Evolutionary conservation across 2,329 filamentous ascomycete species (phyloP).

Genomic region (Bertia moriformis): DNA sequence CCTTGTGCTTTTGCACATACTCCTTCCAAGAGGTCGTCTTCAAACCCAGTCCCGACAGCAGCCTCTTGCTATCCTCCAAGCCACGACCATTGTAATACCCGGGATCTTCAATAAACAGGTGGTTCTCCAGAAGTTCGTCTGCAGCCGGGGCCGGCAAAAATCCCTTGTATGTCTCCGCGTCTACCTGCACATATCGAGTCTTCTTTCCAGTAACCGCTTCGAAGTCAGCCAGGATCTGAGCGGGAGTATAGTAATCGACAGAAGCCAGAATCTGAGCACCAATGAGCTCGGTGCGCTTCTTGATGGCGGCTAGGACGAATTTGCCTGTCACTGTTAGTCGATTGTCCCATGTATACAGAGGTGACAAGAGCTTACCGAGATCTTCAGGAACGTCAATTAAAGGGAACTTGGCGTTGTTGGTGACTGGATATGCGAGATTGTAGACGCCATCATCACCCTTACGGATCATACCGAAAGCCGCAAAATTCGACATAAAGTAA

Average conservation of each 20-base stretch:
- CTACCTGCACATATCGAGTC: slow-evolving; percentile 8
- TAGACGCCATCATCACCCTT: slow-evolving; percentile 13
- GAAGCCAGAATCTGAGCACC: slow-evolving; percentile 27
- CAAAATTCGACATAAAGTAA: slow-evolving; percentile 35
- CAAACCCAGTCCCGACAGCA: slow-evolving; percentile 13
- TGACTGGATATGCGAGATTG: slow-evolving; percentile 8
- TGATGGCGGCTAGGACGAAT: slow-evolving; percentile 20
- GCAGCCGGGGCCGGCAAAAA: slow-evolving; percentile 14
- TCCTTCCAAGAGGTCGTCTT: slow-evolving; percentile 21
- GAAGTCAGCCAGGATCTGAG: slow-evolving; percentile 15
- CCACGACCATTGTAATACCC: slow-evolving; percentile 20
- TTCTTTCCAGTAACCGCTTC: slow-evolving; percentile 3
- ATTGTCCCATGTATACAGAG: not conserved
- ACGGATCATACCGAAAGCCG: slow-evolving; percentile 8
- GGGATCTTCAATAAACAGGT: slow-evolving; percentile 22
- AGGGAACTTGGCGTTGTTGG: slow-evolving; percentile 14
- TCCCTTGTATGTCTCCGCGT: slow-evolving; percentile 18
- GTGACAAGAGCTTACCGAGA: slow-evolving; percentile 9
- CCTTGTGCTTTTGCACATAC: too few relatives aligned
- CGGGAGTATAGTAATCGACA: slow-evolving; percentile 21
- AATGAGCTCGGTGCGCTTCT: slow-evolving; percentile 11
- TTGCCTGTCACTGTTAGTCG: slow-evolving; percentile 6
- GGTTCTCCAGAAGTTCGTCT: slow-evolving; percentile 24
- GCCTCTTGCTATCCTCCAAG: slow-evolving; percentile 13
- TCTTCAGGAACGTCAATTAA: slow-evolving; percentile 16